Evolutionary conservation across 805 yeast genomes (phyloP).

Genomic region (Lipomyces oligophaga): DNA sequence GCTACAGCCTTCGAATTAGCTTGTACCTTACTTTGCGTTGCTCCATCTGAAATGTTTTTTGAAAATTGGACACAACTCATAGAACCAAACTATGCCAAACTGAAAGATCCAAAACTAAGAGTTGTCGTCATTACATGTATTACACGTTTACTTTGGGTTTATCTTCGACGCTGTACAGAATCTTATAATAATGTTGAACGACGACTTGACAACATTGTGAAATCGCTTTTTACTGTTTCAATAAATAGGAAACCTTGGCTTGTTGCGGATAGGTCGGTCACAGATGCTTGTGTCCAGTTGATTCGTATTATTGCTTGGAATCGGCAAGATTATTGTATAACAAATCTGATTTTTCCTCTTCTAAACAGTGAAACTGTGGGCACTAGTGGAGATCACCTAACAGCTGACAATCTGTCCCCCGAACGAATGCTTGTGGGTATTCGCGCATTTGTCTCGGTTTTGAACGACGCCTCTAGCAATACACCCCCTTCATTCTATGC

Average conservation of each 20-base stretch:
- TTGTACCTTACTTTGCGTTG: constrained; percentile 71
- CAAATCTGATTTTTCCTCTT: constrained; percentile 69
- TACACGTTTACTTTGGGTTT: constrained; percentile 84
- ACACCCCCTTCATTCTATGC: constrained; percentile 73
- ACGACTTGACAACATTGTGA: constrained; percentile 63
- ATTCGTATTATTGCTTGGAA: constrained; percentile 75
- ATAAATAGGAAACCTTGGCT: constrained; percentile 72
- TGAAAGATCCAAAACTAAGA: constrained; percentile 62
- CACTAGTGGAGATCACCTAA: constrained; percentile 40
- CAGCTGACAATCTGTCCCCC: constrained; percentile 58
- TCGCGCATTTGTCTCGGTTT: constrained; percentile 65
- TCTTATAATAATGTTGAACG: constrained; percentile 83
- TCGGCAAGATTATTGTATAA: constrained; percentile 74
- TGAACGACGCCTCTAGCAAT: constrained; percentile 53
- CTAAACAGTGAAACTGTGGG: constrained; percentile 40
- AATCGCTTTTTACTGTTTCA: constrained; percentile 47
- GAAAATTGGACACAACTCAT: constrained; percentile 66
- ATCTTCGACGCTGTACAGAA: constrained; percentile 78
- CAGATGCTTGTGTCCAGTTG: constrained; percentile 65
- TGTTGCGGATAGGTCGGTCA: constrained; percentile 55
- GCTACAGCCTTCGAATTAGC: constrained; percentile 60
- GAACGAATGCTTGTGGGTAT: constrained; percentile 70
- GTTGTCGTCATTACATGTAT: constrained; percentile 59
- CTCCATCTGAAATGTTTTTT: constrained; percentile 72
- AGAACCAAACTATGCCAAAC: constrained; percentile 56